Base-by-base conservation (phyloP, 768 basidiomycete genomes). In the Dendrothele bispora region DNA sequence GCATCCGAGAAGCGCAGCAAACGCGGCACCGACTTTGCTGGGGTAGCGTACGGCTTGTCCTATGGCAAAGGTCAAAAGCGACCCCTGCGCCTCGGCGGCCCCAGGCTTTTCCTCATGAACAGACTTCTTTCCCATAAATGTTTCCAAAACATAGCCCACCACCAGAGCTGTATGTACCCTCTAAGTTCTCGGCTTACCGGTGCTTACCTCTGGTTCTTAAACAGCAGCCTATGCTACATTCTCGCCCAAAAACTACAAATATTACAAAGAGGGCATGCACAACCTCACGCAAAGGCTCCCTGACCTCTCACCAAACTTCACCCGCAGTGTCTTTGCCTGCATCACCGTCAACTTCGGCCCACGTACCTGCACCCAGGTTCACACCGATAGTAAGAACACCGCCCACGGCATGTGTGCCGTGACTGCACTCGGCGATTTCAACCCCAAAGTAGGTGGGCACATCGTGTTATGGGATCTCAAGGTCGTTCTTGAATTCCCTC, bases 391-490 rank as follows among this genome's bases (percentile, higher is more conserved):
- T 21, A 26, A 7, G 0, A 65, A 65, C 21, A 20, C 56, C 2
- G 43, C 56, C 1, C 43, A 6, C 7, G 61, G 61, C 0, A 24
- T 49, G 27, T 66, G 58, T 21, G 41, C 56, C 2, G 58, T 65
- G 5, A 56, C 48, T 14, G 44, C 59, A 1, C 17, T 48, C 2
- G 61, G 64, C 2, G 2, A 46, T 25, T 59, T 40, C 43, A 36
- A 61, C 34, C 38, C 36, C 41, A 60, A 5, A 39, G 54, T 1
- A 15, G n/a, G n/a, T n/a, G n/a, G n/a, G n/a, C n/a, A n/a, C n/a
- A n/a, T n/a, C n/a, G n/a, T n/a, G n/a, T n/a, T 60, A 12, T 50
- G 47, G 27, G 57, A 56, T 18, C 28, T 48, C 1, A 34, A 40
- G 11, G 24, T 54, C 20, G 17, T 54, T 10, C 25, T 57, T 11